Conservation (phyloP, 1,139 yeast species). For the Nakaseomyces bracarensis region DNA sequence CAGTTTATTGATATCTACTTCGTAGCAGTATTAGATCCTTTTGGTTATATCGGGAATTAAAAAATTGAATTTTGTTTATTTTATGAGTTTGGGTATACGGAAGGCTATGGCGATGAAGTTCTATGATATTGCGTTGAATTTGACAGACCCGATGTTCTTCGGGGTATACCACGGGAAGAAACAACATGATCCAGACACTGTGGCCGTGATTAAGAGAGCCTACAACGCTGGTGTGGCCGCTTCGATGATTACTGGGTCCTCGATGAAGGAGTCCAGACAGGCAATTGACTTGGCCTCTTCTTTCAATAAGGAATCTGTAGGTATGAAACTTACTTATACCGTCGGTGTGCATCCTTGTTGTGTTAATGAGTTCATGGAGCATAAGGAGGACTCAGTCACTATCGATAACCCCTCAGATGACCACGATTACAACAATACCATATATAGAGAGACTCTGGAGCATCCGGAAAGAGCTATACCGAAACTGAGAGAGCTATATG, state of each 20-base stretch:
- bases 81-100: no score
- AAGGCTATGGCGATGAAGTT: background rate
- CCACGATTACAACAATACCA: slow-evolving; percentile 22
- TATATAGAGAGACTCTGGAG: slow-evolving; percentile 37
- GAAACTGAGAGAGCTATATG: slow-evolving; percentile 36
- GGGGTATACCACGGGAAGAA: slow-evolving; percentile 68
- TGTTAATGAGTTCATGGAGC: slow-evolving; percentile 50
- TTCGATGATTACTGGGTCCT: slow-evolving; percentile 78
- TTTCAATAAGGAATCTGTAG: no score
- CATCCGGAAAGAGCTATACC: slow-evolving; percentile 12
- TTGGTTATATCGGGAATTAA: no score
- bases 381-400: slow-evolving; percentile 11
- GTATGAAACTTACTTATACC: slow-evolving; percentile 46
- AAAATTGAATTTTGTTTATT: no score
- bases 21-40: no score
- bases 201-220: slow-evolving; percentile 60
- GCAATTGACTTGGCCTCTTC: slow-evolving; percentile 32
- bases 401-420: slow-evolving; percentile 23
- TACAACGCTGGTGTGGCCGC: slow-evolving; percentile 52
- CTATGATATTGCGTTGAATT: slow-evolving; percentile 60
- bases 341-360: slow-evolving; percentile 95
- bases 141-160: slow-evolving; percentile 80
- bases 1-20: no score
- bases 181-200: slow-evolving; percentile 61
- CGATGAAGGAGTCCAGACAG: slow-evolving; percentile 50